Conservation (phyloP, 768 basidiomycete genomes). For the Bullera alba region DNA sequence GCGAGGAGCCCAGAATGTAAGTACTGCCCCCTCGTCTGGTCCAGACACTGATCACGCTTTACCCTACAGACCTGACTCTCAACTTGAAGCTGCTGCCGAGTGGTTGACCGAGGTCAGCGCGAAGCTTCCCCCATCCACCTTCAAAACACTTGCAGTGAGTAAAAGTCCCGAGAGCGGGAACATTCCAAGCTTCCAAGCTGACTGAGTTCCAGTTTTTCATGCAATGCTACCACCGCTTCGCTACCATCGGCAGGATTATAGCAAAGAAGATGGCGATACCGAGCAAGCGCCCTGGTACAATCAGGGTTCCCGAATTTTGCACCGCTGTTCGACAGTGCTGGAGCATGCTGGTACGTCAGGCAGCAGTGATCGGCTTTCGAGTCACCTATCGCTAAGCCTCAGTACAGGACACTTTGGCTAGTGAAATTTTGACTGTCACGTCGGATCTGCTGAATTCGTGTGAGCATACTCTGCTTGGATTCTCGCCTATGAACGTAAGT, state of each 20-base stretch:
- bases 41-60: no score
- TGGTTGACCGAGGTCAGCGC: conserved; percentile 17
- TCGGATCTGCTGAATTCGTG: conserved; percentile 2
- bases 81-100: conserved; percentile 14
- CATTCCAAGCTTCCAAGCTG: background rate
- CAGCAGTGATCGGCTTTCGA: no score
- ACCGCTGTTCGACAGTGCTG: conserved; percentile 7
- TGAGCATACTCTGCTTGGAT: conserved; percentile 11
- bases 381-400: no score
- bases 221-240: conserved; percentile 13
- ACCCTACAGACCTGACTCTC: background rate
- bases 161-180: background rate
- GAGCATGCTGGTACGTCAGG: no score
- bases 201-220: conserved; percentile 14
- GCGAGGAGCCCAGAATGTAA: conserved; percentile 20
- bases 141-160: conserved; percentile 18
- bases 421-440: background rate
- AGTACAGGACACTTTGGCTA: conserved; percentile 1
- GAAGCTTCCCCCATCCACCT: conserved; percentile 11
- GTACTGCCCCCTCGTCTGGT: no score
- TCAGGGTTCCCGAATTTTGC: conserved; percentile 16
- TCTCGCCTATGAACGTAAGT: conserved; percentile 27
- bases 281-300: conserved; percentile 8
- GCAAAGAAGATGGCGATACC: conserved; percentile 11
- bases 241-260: conserved; percentile 9